Evolutionary conservation across 768 basidiomycete species (phyloP), one percentile per base, ranked within the genome.

Genomic region (Mrakia blollopis): DNA sequence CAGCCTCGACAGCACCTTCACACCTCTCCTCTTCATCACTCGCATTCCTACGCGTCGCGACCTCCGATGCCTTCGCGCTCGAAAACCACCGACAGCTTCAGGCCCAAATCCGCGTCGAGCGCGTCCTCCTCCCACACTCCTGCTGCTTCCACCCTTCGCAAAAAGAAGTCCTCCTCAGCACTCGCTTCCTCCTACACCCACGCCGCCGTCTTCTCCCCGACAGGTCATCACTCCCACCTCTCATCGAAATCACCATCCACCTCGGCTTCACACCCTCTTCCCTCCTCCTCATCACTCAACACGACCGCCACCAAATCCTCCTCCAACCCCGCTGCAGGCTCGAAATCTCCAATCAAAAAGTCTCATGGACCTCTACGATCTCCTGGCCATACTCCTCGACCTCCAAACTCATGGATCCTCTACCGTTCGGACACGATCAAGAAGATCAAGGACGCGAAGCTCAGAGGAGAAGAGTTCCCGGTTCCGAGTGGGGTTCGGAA

Each of bases 331-430:
- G 30, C 25, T 44, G 14, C 65, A 11, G 39, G 39, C 25, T 28
- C 57, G 37, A 21, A 37, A 10, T 25, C 65, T 18, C 10, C 37
- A 16, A 16, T 39, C 10, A 75, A 75, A 16, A 75, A 69, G 37
- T 54, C 67, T 37, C 74, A 75, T 28, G 54, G 35, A 14, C 28
- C 60, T 28, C n/a, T 28, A 21, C 68, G 54, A 14, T 25, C 54
- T 18, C 39, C 68, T 18, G 68, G 73, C 28, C 74, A 77, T 16
- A 79, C 81, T 7, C 89, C 90, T 14, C 87, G 92, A 0, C 92
- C 92, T 4, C 88, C 89, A 14, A 93, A 93, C 81, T 89, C 92
- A 0, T 93, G 91, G 91, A 93, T 93, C 77, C 79, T 93, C 23
- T 93, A 91, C 83, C 88, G 92, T 60, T 88, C 90, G 3, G 86